A percentile compares a stretch with the other conserved stretches of the same genome.
phyloP scores from a whole-genome alignment of 2,329 filamentous ascomycete genomes.

The Colletotrichum tropicale region DNA sequence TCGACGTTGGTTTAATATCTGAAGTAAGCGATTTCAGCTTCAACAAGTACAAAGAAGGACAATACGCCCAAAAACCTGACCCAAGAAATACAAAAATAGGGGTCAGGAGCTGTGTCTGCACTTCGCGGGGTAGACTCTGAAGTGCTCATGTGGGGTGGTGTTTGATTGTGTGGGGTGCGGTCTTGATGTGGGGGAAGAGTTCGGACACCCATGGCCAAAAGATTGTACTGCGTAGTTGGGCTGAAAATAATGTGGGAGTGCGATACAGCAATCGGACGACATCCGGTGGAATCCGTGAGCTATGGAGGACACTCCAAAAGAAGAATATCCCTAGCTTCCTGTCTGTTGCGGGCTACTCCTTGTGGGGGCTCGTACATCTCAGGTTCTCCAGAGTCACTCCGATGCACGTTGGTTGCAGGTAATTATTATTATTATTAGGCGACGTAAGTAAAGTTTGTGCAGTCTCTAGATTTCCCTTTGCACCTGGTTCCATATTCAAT shows the following conservation, averaged over 20 bases:
- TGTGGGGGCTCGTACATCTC: neutral
- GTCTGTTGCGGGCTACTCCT: neutral
- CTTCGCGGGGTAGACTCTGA: neutral
- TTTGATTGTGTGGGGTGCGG: neutral
- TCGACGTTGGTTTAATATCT: no score
- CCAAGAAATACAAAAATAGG: no score
- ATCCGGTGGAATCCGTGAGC: fast-evolving
- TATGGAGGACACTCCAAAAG: neutral
- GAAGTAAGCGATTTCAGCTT: no score
- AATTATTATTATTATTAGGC: neutral
- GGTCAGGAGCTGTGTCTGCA: neutral
- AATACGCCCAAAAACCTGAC: no score
- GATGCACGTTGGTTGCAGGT: neutral
- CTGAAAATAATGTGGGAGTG: neutral
- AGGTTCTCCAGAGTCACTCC: neutral
- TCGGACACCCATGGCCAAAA: neutral
- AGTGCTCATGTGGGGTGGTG: neutral
- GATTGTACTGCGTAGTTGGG: neutral
- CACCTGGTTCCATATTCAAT: neutral
- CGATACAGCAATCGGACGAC: neutral
- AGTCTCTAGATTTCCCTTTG: neutral
- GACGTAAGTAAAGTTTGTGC: neutral
- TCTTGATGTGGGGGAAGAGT: neutral
- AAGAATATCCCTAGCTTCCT: neutral
- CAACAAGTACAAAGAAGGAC: no score